These are phyloP conservation scores for Termitomyces sp. DNA, from an alignment of 768 basidiomycete species.

Conservation along the genomic window DNA sequence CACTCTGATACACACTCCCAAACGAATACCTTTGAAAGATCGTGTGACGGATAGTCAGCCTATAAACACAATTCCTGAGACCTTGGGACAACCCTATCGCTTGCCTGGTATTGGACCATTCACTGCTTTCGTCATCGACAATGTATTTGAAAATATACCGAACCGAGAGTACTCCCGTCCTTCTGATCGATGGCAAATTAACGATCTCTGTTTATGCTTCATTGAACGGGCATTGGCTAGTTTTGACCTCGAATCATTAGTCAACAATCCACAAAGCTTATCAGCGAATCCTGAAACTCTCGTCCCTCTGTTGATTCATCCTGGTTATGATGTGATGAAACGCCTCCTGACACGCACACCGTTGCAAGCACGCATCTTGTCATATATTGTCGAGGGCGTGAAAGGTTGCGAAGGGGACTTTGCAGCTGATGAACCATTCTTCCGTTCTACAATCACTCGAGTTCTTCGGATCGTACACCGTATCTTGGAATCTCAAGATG, in stretches of 20 bases:
- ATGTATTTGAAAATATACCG: constrained; percentile 76
- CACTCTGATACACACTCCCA: constrained; percentile 80
- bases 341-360: constrained; percentile 69
- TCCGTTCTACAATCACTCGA: constrained; percentile 71
- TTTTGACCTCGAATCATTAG: constrained; percentile 74
- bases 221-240: constrained; percentile 80
- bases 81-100: constrained; percentile 75
- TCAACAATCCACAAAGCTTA: constrained; percentile 51
- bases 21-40: constrained; percentile 59
- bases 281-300: constrained; percentile 48
- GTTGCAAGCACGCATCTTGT: constrained; percentile 69
- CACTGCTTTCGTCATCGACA: constrained; percentile 83
- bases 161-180: constrained; percentile 69
- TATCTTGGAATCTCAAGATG: constrained; percentile 78
- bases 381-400: constrained; percentile 77
- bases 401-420: constrained; percentile 70
- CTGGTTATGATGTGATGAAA: constrained; percentile 83
- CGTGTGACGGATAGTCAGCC: constrained; percentile 54
- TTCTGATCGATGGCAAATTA: constrained; percentile 81
- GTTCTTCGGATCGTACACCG: constrained; percentile 79
- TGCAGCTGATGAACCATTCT: constrained; percentile 65
- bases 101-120: constrained; percentile 79
- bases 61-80: constrained; percentile 73
- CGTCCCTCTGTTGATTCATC: constrained; percentile 61
- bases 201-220: constrained; percentile 79